Conservation (phyloP, 176 grass and related monocot genomes). For the Bothriochloa decipiens region DNA sequence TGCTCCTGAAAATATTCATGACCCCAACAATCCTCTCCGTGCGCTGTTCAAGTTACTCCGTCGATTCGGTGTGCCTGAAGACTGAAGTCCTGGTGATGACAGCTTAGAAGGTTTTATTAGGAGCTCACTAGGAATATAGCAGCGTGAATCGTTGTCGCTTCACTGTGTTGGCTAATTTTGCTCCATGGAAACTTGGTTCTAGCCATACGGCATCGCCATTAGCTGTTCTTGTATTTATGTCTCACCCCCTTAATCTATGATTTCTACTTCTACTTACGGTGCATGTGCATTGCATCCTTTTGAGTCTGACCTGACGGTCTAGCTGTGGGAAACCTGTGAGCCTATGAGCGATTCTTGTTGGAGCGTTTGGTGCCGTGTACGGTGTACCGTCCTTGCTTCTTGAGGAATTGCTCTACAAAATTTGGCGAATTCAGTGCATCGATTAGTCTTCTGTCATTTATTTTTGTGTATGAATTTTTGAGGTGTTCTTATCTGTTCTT, state of each 20-base stretch:
- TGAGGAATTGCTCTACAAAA: not conserved
- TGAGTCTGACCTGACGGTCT: not conserved
- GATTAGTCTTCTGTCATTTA: not conserved
- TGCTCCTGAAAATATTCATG: conserved; percentile 42
- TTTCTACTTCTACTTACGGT: not conserved
- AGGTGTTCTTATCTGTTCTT: not conserved
- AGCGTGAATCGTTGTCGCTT: not conserved
- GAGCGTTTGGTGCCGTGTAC: not conserved
- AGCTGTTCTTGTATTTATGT: conserved; percentile 4
- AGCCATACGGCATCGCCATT: not conserved
- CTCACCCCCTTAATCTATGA: not conserved
- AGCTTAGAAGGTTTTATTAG: not conserved
- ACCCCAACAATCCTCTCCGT: conserved; percentile 55
- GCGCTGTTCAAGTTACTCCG: conserved; percentile 5
- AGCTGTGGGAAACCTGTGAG: not conserved
- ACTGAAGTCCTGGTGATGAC: not conserved
- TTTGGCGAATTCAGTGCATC: not conserved
- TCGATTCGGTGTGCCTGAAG: conserved; percentile 13
- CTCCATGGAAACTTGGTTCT: conserved; percentile 10
- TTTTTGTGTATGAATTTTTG: not conserved
- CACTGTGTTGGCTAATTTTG: conserved; percentile 7
- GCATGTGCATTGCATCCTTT: not conserved
- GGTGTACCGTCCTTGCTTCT: not conserved
- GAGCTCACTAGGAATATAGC: conserved; percentile 10
- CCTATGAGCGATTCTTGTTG: not conserved